A percentile compares a stretch with the other conserved stretches of the same genome.
Evolutionary conservation across 768 basidiomycete species (phyloP).

Genomic region (Leucogyrophana mollusca): DNA sequence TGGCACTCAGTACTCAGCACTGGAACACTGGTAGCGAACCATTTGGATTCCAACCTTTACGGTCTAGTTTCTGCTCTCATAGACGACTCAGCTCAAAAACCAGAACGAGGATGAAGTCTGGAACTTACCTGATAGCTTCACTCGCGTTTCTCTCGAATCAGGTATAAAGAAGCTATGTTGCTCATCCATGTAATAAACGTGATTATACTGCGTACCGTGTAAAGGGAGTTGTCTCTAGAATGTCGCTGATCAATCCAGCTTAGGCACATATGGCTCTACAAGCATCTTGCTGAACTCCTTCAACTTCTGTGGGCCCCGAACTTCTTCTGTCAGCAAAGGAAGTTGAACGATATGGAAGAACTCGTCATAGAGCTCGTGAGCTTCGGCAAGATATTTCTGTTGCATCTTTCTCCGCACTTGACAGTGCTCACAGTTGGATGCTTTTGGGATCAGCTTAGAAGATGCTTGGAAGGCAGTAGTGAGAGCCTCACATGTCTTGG

Average conservation of each 20-base stretch:
- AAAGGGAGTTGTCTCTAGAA: not conserved
- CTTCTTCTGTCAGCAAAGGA: constrained; percentile 94
- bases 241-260: not conserved
- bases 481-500: constrained; percentile 71
- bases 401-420: constrained; percentile 95
- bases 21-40: constrained; percentile 1
- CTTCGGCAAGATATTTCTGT: constrained; percentile 95
- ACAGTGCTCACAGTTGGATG: constrained; percentile 94
- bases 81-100: too few relatives aligned
- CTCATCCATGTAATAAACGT: not conserved
- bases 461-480: not conserved
- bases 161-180: not conserved
- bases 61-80: not conserved
- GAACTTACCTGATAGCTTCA: too few relatives aligned
- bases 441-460: constrained; percentile 35
- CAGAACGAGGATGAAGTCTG: too few relatives aligned
- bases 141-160: too few relatives aligned
- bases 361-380: constrained; percentile 95
- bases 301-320: constrained; percentile 91
- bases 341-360: constrained; percentile 97
- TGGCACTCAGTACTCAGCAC: constrained; percentile 1
- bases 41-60: not conserved
- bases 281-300: constrained; percentile 93
- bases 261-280: constrained; percentile 71
- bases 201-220: not conserved